Conservation (phyloP, 768 basidiomycete species). For the Suillus fuscotomentosus region DNA sequence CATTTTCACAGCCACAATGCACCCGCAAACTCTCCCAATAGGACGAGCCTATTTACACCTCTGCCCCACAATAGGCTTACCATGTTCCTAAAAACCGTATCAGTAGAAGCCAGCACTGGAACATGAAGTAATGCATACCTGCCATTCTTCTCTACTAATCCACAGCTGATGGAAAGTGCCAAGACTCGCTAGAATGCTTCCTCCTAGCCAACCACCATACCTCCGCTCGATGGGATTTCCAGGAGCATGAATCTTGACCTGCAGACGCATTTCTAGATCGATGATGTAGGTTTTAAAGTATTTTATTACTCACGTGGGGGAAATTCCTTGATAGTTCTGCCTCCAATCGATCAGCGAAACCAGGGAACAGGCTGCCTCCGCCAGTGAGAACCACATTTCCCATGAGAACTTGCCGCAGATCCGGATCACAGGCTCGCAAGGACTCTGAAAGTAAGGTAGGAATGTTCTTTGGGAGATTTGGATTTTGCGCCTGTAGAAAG, state of each 20-base stretch:
- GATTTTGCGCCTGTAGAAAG: conserved; percentile 46
- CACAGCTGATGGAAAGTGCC: conserved; percentile 98
- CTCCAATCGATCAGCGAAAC: conserved; percentile 80
- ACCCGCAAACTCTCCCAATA: neutral
- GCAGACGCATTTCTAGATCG: conserved; percentile 16
- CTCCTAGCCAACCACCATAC: conserved; percentile 94
- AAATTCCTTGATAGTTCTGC: conserved; percentile 73
- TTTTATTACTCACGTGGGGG: conserved; percentile 63
- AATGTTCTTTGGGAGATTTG: conserved; percentile 72
- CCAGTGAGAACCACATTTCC: conserved; percentile 96
- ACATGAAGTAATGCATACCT: conserved; percentile 46
- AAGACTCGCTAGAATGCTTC: conserved; percentile 89
- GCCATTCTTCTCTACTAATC: conserved; percentile 94
- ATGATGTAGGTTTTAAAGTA: neutral
- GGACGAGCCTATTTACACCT: conserved; percentile 68
- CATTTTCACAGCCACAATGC: neutral
- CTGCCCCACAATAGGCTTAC: conserved; percentile 78
- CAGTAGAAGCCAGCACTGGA: conserved; percentile 3
- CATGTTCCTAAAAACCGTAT: conserved; percentile 60
- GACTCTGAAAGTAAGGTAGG: conserved; percentile 75
- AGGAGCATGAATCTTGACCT: conserved; percentile 91
- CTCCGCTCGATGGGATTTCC: conserved; percentile 88
- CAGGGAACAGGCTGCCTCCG: conserved; percentile 83
- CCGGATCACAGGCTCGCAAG: conserved; percentile 84
- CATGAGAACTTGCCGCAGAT: conserved; percentile 86